Evolutionary conservation across 768 basidiomycete genomes (phyloP), one percentile per base, ranked within the genome.

Genomic region (Termitomyces sp.): DNA sequence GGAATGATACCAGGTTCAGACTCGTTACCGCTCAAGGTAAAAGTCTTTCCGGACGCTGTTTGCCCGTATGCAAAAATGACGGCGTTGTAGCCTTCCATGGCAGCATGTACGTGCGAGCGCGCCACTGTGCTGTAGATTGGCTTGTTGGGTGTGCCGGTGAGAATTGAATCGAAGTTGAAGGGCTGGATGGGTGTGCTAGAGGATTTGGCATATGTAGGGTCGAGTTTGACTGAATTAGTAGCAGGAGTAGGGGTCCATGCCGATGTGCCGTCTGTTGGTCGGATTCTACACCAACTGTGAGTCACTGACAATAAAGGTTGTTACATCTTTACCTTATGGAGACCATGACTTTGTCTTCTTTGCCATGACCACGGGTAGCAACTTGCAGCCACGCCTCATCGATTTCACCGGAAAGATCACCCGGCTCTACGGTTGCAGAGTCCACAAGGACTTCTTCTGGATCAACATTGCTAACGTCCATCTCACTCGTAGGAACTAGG

Each of bases 21-120:
- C 12, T 93, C 81, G 62, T 80, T 82, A 27, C 92, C 91, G n/a
- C 79, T 81, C 71, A 94, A 65, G 19, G 80, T 81, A 59, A 74
- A 76, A 0, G 76, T 77, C 66, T 77, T 76, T 12, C 79, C 95
- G 73, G 78, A 87, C 70, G 66, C 84, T 59, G 97, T 98, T 68
- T 98, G 96, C 8, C 90, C 89, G 52, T 91, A 90, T 0, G 97
- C 96, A 64, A 99, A 99, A 41, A 98, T 83, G 60, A 98, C 91
- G 8, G 94, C 84, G 69, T 98, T 98, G 78, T 85, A 98, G 17
- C 97, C 97, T 50, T 93, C 91, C 94, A 98, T 97, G 10, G 95
- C 93, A 3, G 94, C 91, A 55, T 82, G 83, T 1, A 92, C 90
- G 64, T 93, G 91, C 3, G 84, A 86, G 12, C 83, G 80, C 2